phyloP scores from a whole-genome alignment of 2,329 filamentous ascomycete genomes.

The Fusarium lyarnte region DNA sequence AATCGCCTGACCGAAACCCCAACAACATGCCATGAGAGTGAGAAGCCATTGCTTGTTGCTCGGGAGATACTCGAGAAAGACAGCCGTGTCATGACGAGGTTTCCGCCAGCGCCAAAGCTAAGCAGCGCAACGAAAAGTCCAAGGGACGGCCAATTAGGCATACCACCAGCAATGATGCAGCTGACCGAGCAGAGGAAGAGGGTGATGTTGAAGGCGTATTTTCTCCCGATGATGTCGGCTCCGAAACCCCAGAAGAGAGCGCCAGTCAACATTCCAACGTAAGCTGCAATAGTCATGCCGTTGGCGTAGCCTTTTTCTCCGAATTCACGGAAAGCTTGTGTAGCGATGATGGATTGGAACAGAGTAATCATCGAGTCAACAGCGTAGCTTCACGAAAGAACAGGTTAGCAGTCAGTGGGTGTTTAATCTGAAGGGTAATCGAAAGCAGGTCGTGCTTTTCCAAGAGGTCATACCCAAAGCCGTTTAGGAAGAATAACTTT shows the following conservation, averaged over 20 bases:
- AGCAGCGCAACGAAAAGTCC: slow-evolving; percentile 2
- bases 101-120: slow-evolving; percentile 7
- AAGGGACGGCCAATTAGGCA: neutral
- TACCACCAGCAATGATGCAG: slow-evolving; percentile 1
- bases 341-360: slow-evolving; percentile 2
- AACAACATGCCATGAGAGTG: slow-evolving; percentile 16
- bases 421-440: neutral
- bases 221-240: slow-evolving; percentile 19
- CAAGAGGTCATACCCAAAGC: slow-evolving; percentile 57
- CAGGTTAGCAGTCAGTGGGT: neutral
- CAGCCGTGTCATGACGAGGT: slow-evolving; percentile 19
- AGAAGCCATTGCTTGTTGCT: slow-evolving; percentile 21
- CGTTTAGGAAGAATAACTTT: slow-evolving; percentile 70
- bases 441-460: neutral
- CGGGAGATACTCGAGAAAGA: slow-evolving; percentile 8
- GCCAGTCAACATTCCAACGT: slow-evolving; percentile 4
- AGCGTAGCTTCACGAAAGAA: neutral
- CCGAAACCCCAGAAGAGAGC: slow-evolving; percentile 24
- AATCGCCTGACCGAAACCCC: slow-evolving; percentile 13
- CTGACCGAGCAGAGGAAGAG: slow-evolving; percentile 5
- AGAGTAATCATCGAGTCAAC: slow-evolving; percentile 21
- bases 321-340: slow-evolving; percentile 14
- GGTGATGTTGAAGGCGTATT: slow-evolving; percentile 17
- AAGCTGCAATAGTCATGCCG: slow-evolving; percentile 1
- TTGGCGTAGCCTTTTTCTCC: slow-evolving; percentile 7